phyloP scores from a whole-genome alignment of 1,284 basidiomycete species.

The Ceratobasidium sp. region DNA sequence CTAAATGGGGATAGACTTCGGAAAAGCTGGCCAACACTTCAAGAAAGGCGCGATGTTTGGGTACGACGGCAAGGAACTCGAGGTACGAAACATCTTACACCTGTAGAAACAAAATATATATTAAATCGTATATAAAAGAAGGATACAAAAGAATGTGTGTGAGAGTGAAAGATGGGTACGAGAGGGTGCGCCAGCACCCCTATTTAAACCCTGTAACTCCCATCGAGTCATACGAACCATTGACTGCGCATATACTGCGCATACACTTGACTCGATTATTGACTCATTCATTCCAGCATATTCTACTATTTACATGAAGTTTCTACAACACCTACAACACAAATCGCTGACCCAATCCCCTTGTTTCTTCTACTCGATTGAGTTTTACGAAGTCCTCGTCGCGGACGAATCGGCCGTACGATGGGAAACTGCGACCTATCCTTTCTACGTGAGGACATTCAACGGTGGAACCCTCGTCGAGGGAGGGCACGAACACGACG shows the following conservation, averaged over 20 bases:
- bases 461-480: constrained; percentile 33
- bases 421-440: constrained; percentile 40
- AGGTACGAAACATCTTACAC: constrained; percentile 3
- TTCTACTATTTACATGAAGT: too few relatives aligned
- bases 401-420: constrained; percentile 18
- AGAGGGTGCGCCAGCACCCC: too few relatives aligned
- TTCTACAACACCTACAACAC: neutral
- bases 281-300: too few relatives aligned
- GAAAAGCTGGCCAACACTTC: constrained; percentile 35
- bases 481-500: constrained; percentile 37
- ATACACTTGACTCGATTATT: too few relatives aligned
- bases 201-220: too few relatives aligned
- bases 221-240: too few relatives aligned
- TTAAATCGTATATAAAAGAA: too few relatives aligned
- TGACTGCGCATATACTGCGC: too few relatives aligned
- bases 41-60: constrained; percentile 42
- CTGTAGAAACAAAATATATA: too few relatives aligned
- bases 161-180: too few relatives aligned
- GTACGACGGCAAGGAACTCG: constrained; percentile 36
- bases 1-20: constrained; percentile 13
- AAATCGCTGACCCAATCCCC: neutral
- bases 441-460: constrained; percentile 29
- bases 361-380: neutral
- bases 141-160: too few relatives aligned
- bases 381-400: constrained; percentile 44